Evolutionary conservation across 1,139 yeast species (phyloP), one percentile per base, ranked within the genome.

Genomic region (Suhomyces chickasaworum): DNA sequence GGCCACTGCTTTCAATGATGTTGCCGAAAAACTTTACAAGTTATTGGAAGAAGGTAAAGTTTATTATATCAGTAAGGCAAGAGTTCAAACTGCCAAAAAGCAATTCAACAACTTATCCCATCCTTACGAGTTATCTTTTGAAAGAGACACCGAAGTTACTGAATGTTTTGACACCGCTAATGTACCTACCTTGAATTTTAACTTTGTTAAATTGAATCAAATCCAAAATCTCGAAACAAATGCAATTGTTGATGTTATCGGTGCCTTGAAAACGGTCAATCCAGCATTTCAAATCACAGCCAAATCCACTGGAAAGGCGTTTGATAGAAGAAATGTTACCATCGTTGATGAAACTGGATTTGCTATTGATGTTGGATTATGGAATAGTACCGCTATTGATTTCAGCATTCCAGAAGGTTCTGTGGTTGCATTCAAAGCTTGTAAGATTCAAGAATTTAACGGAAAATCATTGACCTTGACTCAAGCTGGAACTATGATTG

Each of bases 1-100:
- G 59, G 98, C 96, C 13, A 90, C 98, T 7, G 97, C 95, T 3
- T 95, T 95, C 68, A 89, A 88, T 63, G 95, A 89, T 38, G 78
- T 81, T 54, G 97, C 95, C 7, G 96, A 88, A 51, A 82, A 81
- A 60, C 86, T 80, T 59, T 85, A 80, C 67, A 86, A 85, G 55
- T 60, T 82, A 39, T 73, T 95, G 49, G 87, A 87, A 64, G 98
- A 90, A 61, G 97, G 97, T 29, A 85, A 87, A 63, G 96, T 89
- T 5, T 95, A 89, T 64, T 89, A 85, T 59, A 75, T 95, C 30
- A 81, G 95, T 33, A 86, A 84, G 59, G 95, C 93, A 17, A 77
- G 93, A 53, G 83, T 95, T 53, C 86, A 81, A 58, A 82, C 85
- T 44, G 87, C 98, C 8, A 90, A 89, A 67, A 89, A 91, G 47